These are phyloP conservation scores for Inonotus hispidus DNA, from an alignment of 1,284 basidiomycete genomes.

Conservation along the genomic window DNA sequence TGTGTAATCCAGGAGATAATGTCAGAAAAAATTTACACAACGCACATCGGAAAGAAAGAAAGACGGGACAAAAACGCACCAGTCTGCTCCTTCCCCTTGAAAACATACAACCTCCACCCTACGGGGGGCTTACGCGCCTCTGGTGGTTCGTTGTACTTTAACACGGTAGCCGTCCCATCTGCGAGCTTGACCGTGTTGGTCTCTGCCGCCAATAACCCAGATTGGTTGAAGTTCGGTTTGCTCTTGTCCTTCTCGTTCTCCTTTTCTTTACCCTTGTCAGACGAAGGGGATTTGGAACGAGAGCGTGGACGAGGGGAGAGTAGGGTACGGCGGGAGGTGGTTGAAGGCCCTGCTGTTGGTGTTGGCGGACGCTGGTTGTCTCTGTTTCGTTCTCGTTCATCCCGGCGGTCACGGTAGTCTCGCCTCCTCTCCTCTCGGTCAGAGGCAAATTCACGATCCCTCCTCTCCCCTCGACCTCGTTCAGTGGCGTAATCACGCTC, in stretches of 20 bases:
- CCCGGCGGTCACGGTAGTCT: constrained; percentile 19
- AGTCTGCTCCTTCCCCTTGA: constrained; percentile 89
- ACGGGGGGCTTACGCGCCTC: constrained; percentile 90
- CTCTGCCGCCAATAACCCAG: constrained; percentile 91
- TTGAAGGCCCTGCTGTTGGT: constrained; percentile 22
- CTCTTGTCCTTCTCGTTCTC: constrained; percentile 56
- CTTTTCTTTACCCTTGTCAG: constrained; percentile 40
- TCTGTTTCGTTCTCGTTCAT: neutral
- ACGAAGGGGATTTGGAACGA: constrained; percentile 30
- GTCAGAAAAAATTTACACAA: neutral
- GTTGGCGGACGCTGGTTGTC: constrained; percentile 20
- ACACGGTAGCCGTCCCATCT: constrained; percentile 77
- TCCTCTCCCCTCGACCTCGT: constrained; percentile 2
- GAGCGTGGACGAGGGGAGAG: constrained; percentile 37
- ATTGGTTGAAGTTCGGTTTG: constrained; percentile 85
- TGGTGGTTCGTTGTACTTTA: constrained; percentile 99
- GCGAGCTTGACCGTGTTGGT: constrained; percentile 79
- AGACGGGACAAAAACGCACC: constrained; percentile 47
- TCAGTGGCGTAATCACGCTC: constrained; percentile 17
- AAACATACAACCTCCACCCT: constrained; percentile 95
- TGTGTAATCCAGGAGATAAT: neutral
- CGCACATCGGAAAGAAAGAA: neutral
- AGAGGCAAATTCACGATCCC: neutral
- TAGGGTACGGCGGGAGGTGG: constrained; percentile 13
- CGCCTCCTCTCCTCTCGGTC: neutral